These are phyloP conservation scores for Anaeromyces robustus DNA, from an alignment of 192 early-diverging fungal species.

Conservation along the genomic window DNA sequence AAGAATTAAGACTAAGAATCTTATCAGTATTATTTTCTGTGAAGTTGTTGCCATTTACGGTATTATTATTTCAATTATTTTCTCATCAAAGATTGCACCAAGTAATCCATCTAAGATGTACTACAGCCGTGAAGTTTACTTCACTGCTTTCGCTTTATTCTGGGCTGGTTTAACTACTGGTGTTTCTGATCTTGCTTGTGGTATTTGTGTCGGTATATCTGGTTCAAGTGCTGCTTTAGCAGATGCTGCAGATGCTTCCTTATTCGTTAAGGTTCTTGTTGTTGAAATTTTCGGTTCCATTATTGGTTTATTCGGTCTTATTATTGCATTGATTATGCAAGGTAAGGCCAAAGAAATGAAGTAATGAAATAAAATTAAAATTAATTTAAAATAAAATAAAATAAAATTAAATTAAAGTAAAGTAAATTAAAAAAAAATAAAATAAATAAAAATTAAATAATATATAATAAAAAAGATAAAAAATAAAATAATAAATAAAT, in stretches of 20 bases:
- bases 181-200: conserved; percentile 82
- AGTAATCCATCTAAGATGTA: conserved; percentile 19
- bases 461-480: no score
- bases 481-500: no score
- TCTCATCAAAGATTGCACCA: conserved; percentile 57
- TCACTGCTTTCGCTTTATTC: conserved; percentile 81
- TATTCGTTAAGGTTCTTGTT: conserved; percentile 96
- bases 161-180: conserved; percentile 95
- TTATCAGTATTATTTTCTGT: conserved; percentile 97
- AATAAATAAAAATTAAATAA: no score
- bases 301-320: conserved; percentile 91
- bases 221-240: conserved; percentile 89
- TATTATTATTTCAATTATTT: conserved; percentile 95
- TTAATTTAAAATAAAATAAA: no score
- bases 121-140: conserved; percentile 42
- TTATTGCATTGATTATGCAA: conserved; percentile 72
- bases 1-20: conserved; percentile 88
- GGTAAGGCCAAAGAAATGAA: conserved; percentile 23
- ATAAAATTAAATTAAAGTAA: no score
- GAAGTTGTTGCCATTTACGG: conserved; percentile 99
- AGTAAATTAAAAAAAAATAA: no score
- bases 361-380: no score
- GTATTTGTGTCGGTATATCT: conserved; percentile 80
- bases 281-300: conserved; percentile 96
- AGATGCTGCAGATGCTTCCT: conserved; percentile 79